Evolutionary conservation across 352 stramenopile genomes (phyloP), one percentile per base, ranked within the genome.

Genomic region (Stramenopiles sp.): DNA sequence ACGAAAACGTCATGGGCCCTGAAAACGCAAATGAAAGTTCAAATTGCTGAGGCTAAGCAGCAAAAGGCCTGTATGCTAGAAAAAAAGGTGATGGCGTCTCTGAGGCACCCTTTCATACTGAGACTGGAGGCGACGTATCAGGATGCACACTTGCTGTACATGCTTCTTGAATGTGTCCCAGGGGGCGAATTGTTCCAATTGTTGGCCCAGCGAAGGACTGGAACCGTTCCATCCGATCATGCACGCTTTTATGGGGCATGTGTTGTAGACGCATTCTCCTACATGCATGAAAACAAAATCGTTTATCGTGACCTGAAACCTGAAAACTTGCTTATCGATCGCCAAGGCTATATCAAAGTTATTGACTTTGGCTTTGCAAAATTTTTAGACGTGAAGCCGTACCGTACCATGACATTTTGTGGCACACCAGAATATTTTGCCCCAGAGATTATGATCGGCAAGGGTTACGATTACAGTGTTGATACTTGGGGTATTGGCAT

Each of bases 11-110:
- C 92, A 82, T 98, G 95, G 78, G 95, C 95, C 25, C 88, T 98
- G 30, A 98, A 99, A 83, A 95, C 94, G 86, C 90, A 98, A 87
- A 91, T 92, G 32, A 99, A 99, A 84, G 88, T 89, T 75, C 91
- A 97, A 86, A 97, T 99, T 82, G 95, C 97, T 81, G 90, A 93
- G 83, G 95, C 95, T 44, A 93, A 98, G 84, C 95, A 99, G 88
- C 91, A 98, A 84, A 94, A 97, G 83, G 98, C 97, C 87, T 94
- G 99, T n/a, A 89, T 99, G 85, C 95, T 97, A 86, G 96, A 99
- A 86, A 98, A 98, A 86, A 93, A 96, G 75, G 98, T 99, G 86
- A 95, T 99, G 85, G 89, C 92, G 14, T 14, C 14, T 1, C 22
- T 4, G 80, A 67, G 76, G 1, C 82, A 84, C 39, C 82, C 82